Evolutionary conservation across 164 flowering plant genomes (phyloP).

Genomic region (Annona cherimola): DNA sequence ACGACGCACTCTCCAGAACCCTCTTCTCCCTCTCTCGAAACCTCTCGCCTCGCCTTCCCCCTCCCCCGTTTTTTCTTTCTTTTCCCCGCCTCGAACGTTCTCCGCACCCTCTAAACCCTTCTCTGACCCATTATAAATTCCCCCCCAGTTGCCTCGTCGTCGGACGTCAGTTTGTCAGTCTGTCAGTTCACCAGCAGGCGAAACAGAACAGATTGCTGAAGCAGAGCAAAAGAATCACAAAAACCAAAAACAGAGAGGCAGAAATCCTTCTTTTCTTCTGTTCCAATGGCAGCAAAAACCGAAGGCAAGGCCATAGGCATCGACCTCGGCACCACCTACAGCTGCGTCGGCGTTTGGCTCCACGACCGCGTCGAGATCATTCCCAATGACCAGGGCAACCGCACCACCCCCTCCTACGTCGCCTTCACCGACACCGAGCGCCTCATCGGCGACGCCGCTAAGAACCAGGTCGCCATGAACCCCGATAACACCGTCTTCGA

Average conservation of each 20-base stretch:
- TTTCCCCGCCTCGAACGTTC: not conserved
- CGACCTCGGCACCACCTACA: conserved; percentile 33
- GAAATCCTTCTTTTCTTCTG: not conserved
- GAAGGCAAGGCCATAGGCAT: conserved; percentile 28
- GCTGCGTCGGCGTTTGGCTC: conserved; percentile 33
- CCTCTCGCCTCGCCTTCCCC: conserved; percentile 2
- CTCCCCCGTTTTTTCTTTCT: not conserved
- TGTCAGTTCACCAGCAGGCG: not conserved
- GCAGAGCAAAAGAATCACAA: not conserved
- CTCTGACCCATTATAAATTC: not conserved
- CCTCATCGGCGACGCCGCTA: conserved; percentile 34
- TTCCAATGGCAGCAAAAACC: conserved; percentile 10
- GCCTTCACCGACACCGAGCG: conserved; percentile 38
- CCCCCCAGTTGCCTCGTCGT: not conserved
- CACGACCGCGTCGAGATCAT: conserved; percentile 33
- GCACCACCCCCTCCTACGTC: conserved; percentile 35
- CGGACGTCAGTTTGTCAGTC: not conserved
- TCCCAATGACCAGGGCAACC: conserved; percentile 34
- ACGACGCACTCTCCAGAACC: not conserved
- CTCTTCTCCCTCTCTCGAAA: not conserved
- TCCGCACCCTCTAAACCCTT: not conserved
- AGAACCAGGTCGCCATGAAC: conserved; percentile 32
- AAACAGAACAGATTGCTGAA: not conserved
- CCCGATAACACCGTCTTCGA: conserved; percentile 34
- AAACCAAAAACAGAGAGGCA: not conserved